These are phyloP conservation scores for Stagonosporopsis chrysanthemi DNA, from an alignment of 2,329 filamentous ascomycete genomes.

Conservation along the genomic window DNA sequence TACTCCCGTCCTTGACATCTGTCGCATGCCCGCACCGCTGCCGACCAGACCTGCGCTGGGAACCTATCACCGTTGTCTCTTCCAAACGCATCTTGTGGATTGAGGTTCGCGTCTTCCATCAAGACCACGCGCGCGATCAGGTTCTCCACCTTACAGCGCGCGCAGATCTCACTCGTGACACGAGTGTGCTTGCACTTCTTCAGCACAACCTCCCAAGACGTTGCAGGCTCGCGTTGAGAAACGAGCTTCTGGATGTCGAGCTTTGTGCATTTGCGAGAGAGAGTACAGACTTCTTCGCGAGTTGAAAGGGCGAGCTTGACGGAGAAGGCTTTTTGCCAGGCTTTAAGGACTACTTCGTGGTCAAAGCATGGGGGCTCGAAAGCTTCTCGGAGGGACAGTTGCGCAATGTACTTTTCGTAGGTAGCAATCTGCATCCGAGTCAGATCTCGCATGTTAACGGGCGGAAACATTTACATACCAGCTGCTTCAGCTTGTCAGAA, in stretches of 20 bases:
- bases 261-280: background rate
- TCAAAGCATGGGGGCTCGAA: background rate
- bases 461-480: background rate
- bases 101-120: too few relatives aligned
- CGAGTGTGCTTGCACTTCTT: background rate
- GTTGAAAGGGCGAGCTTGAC: background rate
- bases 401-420: background rate
- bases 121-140: too few relatives aligned
- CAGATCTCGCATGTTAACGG: background rate
- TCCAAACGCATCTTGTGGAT: too few relatives aligned
- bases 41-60: too few relatives aligned
- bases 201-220: background rate
- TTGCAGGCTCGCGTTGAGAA: background rate
- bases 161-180: background rate
- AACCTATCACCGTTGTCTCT: too few relatives aligned
- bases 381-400: too few relatives aligned
- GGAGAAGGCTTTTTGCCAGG: background rate
- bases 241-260: background rate
- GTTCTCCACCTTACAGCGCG: background rate
- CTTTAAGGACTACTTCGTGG: background rate
- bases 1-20: background rate
- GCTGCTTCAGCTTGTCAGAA: too few relatives aligned
- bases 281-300: background rate
- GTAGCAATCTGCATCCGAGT: background rate
- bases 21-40: too few relatives aligned